These are phyloP conservation scores for Saccharum spontaneum DNA, from an alignment of 176 grass and related monocot species.

Conservation along the genomic window DNA sequence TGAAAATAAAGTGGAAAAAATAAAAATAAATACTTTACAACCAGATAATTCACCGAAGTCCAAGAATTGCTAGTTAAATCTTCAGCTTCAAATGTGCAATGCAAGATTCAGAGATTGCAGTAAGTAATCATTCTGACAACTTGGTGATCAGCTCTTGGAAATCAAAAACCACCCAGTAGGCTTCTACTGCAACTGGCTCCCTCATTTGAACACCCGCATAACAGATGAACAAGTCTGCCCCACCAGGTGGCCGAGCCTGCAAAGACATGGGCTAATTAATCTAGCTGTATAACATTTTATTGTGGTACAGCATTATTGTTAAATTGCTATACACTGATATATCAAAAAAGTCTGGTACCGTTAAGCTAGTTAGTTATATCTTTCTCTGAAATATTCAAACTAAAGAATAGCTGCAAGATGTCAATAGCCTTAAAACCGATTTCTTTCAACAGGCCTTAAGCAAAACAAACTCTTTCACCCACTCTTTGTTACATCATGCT, in stretches of 20 bases:
- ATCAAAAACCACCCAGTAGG: conserved; percentile 74
- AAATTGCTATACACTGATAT: not conserved
- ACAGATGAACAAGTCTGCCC: conserved; percentile 81
- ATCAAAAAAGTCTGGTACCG: not conserved
- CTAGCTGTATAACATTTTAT: not conserved
- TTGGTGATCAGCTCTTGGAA: conserved; percentile 72
- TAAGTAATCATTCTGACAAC: conserved; percentile 38
- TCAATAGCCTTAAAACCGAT: not conserved
- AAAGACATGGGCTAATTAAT: conserved; percentile 7
- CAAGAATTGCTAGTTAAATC: not conserved
- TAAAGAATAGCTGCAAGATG: not conserved
- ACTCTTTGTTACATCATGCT: not conserved
- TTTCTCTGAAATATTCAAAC: not conserved
- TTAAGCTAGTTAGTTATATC: not conserved
- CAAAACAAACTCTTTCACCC: not conserved
- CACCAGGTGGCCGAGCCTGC: conserved; percentile 74
- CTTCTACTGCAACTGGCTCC: conserved; percentile 61
- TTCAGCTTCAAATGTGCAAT: conserved; percentile 10
- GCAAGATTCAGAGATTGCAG: not conserved
- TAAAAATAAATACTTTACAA: conserved; percentile 1
- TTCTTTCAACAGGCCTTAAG: not conserved
- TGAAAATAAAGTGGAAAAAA: not conserved
- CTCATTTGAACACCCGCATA: conserved; percentile 88
- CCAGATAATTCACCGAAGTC: conserved; percentile 7
- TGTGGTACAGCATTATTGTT: not conserved